Conservation (phyloP, 1,139 yeast species). For the Candida glucosophila region DNA sequence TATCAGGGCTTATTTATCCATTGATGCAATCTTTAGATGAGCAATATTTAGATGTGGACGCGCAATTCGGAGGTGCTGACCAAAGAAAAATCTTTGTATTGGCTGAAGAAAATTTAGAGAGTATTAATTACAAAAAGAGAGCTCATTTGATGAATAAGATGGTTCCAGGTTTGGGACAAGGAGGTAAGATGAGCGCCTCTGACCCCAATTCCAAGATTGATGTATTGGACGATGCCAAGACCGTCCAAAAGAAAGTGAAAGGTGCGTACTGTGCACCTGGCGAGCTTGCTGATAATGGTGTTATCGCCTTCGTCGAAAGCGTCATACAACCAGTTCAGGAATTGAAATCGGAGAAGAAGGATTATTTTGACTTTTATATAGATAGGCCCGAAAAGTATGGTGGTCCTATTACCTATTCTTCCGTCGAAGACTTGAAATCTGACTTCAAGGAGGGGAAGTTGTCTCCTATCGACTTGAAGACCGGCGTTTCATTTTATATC, state of each 20-base stretch:
- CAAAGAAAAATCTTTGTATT: slow-evolving; percentile 96
- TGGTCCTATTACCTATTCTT: slow-evolving; percentile 70
- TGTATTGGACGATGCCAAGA: slow-evolving; percentile 78
- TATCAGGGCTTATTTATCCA: slow-evolving; percentile 93
- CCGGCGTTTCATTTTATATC: slow-evolving; percentile 83
- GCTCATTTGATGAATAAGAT: slow-evolving; percentile 98
- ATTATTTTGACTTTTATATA: slow-evolving; percentile 56
- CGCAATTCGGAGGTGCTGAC: slow-evolving; percentile 97
- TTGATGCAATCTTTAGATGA: slow-evolving; percentile 98
- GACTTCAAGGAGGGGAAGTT: slow-evolving; percentile 68
- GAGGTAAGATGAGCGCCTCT: slow-evolving; percentile 98
- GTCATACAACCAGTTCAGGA: slow-evolving; percentile 84
- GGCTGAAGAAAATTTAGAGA: slow-evolving; percentile 88
- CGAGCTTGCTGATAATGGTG: slow-evolving; percentile 82
- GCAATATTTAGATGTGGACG: slow-evolving; percentile 81
- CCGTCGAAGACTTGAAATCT: slow-evolving; percentile 60
- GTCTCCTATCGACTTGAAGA: slow-evolving; percentile 88
- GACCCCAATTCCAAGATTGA: slow-evolving; percentile 98
- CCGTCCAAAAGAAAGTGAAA: slow-evolving; percentile 81
- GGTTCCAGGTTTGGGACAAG: slow-evolving; percentile 97
- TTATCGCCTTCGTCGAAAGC: slow-evolving; percentile 74
- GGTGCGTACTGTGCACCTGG: slow-evolving; percentile 97
- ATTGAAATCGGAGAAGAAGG: slow-evolving; percentile 48
- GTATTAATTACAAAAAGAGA: slow-evolving; percentile 89
- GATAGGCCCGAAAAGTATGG: slow-evolving; percentile 96